A percentile compares a stretch with the other conserved stretches of the same genome.
Evolutionary conservation across 2,329 filamentous ascomycete genomes (phyloP).

Genomic region (Ophiostoma sp.): DNA sequence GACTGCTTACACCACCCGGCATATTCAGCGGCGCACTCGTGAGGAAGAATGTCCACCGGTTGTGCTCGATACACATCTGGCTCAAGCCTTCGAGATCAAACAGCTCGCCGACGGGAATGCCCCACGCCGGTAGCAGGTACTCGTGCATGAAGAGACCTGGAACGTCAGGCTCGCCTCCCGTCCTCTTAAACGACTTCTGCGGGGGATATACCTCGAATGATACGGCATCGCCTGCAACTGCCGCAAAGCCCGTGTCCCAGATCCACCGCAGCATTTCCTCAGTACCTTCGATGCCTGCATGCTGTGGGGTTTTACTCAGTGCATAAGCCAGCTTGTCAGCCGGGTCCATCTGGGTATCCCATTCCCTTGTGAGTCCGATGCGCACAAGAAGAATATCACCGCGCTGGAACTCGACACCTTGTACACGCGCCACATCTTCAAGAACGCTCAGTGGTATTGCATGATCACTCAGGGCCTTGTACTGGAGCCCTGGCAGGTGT

Average conservation of each 20-base stretch:
- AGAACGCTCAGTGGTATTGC: constrained; percentile 33
- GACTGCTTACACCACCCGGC: constrained; percentile 22
- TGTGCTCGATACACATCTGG: constrained; percentile 38
- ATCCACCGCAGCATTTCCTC: constrained; percentile 40
- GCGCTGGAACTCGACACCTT: constrained; percentile 41
- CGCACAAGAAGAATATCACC: constrained; percentile 51
- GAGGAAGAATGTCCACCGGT: constrained; percentile 47
- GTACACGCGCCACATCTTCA: constrained; percentile 37
- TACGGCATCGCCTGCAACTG: constrained; percentile 39
- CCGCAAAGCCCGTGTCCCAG: constrained; percentile 43
- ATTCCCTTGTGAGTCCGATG: constrained; percentile 44
- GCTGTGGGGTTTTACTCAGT: constrained; percentile 29
- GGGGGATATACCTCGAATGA: constrained; percentile 34
- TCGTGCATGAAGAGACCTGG: constrained; percentile 20
- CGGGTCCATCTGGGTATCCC: constrained; percentile 37
- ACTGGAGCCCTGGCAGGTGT: constrained; percentile 28
- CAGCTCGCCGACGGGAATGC: constrained; percentile 23
- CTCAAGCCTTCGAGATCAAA: constrained; percentile 23
- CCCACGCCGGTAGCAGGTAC: constrained; percentile 23
- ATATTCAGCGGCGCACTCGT: constrained; percentile 32
- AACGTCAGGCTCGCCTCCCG: background rate
- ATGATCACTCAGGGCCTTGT: constrained; percentile 37
- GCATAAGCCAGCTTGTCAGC: constrained; percentile 29
- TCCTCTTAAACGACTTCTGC: background rate
- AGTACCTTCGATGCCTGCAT: constrained; percentile 38